phyloP scores from a whole-genome alignment of 208 protist species.

The Trypanosoma scelopori region DNA sequence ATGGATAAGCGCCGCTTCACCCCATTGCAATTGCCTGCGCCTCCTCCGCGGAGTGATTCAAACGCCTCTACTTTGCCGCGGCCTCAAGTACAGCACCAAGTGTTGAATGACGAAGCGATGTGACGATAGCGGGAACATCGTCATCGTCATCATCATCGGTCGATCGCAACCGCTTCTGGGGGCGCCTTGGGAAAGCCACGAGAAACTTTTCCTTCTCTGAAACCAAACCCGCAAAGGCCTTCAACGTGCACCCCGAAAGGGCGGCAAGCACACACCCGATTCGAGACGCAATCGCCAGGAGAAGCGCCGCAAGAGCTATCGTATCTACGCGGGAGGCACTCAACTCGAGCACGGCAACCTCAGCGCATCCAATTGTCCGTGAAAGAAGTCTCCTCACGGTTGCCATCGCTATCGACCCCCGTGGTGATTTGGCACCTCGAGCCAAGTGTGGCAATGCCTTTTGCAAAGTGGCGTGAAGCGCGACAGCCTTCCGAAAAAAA shows the following conservation, averaged over 20 bases:
- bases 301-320: constrained; percentile 36
- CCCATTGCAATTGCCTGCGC: no score
- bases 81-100: constrained; percentile 15
- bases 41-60: no score
- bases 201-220: constrained; percentile 1
- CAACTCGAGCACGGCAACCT: constrained; percentile 51
- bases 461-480: constrained; percentile 14
- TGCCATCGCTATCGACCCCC: background rate
- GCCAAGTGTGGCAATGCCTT: constrained; percentile 12
- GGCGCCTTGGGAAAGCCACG: background rate
- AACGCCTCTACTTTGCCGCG: background rate
- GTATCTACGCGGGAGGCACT: constrained; percentile 59
- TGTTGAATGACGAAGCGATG: constrained; percentile 4
- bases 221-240: constrained; percentile 3
- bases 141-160: background rate
- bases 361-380: constrained; percentile 27
- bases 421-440: background rate
- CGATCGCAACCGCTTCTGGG: constrained; percentile 11
- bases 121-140: background rate
- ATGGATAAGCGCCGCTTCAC: background rate
- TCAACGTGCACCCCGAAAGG: background rate
- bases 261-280: constrained; percentile 43
- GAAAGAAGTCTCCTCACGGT: constrained; percentile 13
- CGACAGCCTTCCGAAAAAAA: constrained; percentile 38
- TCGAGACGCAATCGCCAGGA: constrained; percentile 37